Percentiles rank a stretch among this genome's conserved stretches.
phyloP scores from a whole-genome alignment of 805 yeast genomes.

The Candida glaebosa region DNA sequence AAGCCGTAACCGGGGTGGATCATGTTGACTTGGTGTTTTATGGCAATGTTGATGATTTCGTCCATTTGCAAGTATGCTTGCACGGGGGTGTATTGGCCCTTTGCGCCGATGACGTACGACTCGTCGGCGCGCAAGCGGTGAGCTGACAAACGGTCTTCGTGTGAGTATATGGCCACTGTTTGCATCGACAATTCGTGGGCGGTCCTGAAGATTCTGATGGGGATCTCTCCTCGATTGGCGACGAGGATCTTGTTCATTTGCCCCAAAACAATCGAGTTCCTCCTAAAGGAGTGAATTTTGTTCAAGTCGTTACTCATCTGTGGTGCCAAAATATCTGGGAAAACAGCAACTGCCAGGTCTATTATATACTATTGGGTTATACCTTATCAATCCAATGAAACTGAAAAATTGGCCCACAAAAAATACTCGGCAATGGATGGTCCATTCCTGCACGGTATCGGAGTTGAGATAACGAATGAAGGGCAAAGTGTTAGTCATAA shows the following conservation, averaged over 20 bases:
- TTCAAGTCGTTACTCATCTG: constrained; percentile 2
- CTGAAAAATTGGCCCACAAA: background rate
- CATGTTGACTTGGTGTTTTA: constrained; percentile 73
- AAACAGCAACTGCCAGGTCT: too few species aligned
- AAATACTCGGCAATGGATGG: too few species aligned
- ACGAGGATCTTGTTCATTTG: constrained; percentile 63
- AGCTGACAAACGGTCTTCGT: constrained; percentile 92
- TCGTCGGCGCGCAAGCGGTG: constrained; percentile 94
- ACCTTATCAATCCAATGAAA: background rate
- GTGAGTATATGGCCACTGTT: constrained; percentile 95
- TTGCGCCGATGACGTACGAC: constrained; percentile 85
- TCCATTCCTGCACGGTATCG: too few species aligned
- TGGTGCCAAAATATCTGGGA: too few species aligned
- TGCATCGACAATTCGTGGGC: constrained; percentile 98
- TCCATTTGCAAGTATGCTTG: constrained; percentile 95
- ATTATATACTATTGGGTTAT: too few species aligned
- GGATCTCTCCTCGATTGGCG: constrained; percentile 84
- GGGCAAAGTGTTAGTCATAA: too few species aligned
- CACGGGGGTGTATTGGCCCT: constrained; percentile 90
- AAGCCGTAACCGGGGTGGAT: constrained; percentile 87
- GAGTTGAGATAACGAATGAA: too few species aligned
- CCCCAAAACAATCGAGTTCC: constrained; percentile 41
- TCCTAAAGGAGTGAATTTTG: constrained; percentile 24
- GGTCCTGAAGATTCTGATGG: constrained; percentile 87
- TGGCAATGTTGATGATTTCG: constrained; percentile 65